Evolutionary conservation across 371 early-diverging fungal genomes (phyloP).

Genomic region (Rozella allomycis): DNA sequence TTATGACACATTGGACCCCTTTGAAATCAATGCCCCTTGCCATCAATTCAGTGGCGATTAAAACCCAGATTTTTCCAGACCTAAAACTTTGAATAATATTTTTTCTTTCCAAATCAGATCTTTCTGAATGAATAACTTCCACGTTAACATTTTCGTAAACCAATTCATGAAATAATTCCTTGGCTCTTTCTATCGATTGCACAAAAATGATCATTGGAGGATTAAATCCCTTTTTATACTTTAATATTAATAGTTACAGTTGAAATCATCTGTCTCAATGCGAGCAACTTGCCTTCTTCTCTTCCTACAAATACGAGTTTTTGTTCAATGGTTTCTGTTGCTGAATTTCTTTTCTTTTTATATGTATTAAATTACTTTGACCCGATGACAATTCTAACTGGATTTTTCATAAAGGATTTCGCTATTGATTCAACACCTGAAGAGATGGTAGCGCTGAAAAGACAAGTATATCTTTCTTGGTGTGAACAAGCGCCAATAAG

Average conservation of each 20-base stretch:
- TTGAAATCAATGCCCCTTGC: conserved; percentile 14
- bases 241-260: not conserved
- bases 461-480: conserved; percentile 45
- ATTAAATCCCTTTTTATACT: conserved; percentile 42
- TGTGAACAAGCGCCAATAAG: conserved; percentile 69
- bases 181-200: conserved; percentile 85
- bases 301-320: conserved; percentile 71
- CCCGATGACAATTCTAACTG: conserved; percentile 73
- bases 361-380: conserved; percentile 27
- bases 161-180: conserved; percentile 75
- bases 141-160: conserved; percentile 91
- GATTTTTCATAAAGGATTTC: conserved; percentile 62
- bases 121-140: conserved; percentile 81
- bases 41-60: conserved; percentile 76
- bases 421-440: conserved; percentile 75
- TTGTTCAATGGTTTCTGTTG: conserved; percentile 75
- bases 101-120: conserved; percentile 61
- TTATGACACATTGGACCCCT: conserved; percentile 53
- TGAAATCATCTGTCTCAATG: conserved; percentile 67
- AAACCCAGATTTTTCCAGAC: conserved; percentile 67
- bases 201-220: conserved; percentile 87
- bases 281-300: conserved; percentile 79
- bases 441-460: conserved; percentile 89
- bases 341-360: conserved; percentile 42
- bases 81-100: conserved; percentile 72